Conservation (phyloP, 176 grass and related monocot genomes). For the Triticum aestivum region DNA sequence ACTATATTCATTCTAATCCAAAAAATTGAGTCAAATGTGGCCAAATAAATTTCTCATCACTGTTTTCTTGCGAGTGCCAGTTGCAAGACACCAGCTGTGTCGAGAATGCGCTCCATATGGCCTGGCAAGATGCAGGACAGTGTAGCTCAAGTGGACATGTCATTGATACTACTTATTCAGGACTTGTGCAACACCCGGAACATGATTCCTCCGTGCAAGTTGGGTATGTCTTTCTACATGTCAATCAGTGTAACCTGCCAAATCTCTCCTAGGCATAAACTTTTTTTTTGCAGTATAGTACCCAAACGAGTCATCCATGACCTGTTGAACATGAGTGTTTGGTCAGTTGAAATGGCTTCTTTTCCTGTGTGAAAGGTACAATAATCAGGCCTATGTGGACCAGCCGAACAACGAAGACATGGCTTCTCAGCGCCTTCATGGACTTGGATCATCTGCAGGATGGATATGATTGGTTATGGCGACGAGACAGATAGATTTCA, state of each 20-base stretch:
- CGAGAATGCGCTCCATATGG: conserved; percentile 34
- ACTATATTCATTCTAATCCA: not conserved
- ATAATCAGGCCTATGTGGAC: conserved; percentile 27
- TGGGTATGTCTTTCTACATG: conserved; percentile 34
- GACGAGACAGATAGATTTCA: not conserved
- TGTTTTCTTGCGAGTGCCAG: conserved; percentile 26
- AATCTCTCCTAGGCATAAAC: not conserved
- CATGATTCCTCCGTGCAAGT: conserved; percentile 33
- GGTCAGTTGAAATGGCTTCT: not conserved
- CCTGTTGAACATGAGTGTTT: not conserved
- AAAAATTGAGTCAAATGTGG: not conserved
- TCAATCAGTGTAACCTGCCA: not conserved
- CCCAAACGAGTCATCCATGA: not conserved
- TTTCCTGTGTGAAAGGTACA: conserved; percentile 27
- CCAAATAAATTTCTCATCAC: not conserved
- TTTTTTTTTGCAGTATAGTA: not conserved
- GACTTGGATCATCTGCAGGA: conserved; percentile 4
- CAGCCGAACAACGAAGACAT: conserved; percentile 40
- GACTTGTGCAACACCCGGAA: conserved; percentile 23
- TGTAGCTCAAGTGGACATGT: conserved; percentile 34
- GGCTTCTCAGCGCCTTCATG: not conserved
- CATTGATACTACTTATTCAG: conserved; percentile 29
- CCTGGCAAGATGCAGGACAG: conserved; percentile 47
- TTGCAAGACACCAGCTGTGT: conserved; percentile 31
- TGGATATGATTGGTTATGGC: conserved; percentile 37